Evolutionary conservation across 768 basidiomycete genomes (phyloP), one percentile per base, ranked within the genome.

Genomic region (Lactifluus hygrophoroides): DNA sequence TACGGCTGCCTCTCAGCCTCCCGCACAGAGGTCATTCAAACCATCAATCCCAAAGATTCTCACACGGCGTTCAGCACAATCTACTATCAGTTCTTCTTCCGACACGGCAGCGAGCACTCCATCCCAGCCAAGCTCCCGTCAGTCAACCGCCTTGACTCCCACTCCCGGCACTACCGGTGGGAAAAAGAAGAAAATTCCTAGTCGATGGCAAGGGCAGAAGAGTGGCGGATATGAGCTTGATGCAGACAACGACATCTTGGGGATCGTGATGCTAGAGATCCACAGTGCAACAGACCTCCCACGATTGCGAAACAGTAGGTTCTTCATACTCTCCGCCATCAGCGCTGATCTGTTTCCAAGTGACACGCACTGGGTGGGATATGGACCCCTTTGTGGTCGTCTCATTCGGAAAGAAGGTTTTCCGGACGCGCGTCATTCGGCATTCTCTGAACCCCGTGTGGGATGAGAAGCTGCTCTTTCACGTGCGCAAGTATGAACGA

Each of bases 381-480:
- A 96, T 97, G 94, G 94, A 97, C 66, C 94, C 94, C 0, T 98
- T 97, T 67, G 89, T 91, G 23, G 93, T 99, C 61, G 81, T 94
- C 62, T 92, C 91, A 3, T 99, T 99, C 62, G 91, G 94, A 30
- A 94, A 94, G 75, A 98, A 96, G 70, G 90, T 97, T 5, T 98
- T 98, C 74, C 80, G 94, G 2, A 97, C 94, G 0, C 85, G 89
- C 32, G 84, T 93, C 27, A 84, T 94, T 54, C 81, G 93, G 3
- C 91, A 94, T 70, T 85, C 82, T 57, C 74, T 85, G 53, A 92
- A 90, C 68, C 95, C 96, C 0, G 78, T 79, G 1, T 98, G 94
- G 90, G 90, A 97, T 61, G 94, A 97, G 73, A 94, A 95, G 70
- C 75, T 98, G 3, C 79, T 96, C 11, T 98, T 97, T 77, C 94